Base-by-base conservation (phyloP, 495 filamentous ascomycete species). In the Cladorrhinum samala region DNA sequence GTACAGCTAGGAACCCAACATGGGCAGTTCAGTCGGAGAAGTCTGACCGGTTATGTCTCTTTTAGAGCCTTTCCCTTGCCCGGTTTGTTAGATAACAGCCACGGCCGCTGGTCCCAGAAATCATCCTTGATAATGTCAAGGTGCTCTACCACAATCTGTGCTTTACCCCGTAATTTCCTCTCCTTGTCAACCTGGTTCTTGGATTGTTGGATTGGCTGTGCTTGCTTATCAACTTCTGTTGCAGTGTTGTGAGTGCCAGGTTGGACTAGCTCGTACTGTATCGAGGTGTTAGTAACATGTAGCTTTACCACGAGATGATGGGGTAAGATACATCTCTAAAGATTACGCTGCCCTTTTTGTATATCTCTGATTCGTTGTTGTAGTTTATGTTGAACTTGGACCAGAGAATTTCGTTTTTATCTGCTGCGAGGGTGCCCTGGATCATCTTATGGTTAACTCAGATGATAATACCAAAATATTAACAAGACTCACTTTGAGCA, bases 381-480 rank as follows among this genome's bases (percentile, higher is more conserved):
- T 98, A 98, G 64, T 98, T 98, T 58, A 96, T 92, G 2, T 81
- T 78, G 66, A 95, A 96, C 27, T 78, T 78, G 9, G 85, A 88
- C 67, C 93, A 98, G 2, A 98, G 77, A 25, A 98, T 91, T 70
- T 98, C 93, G 52, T 98, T 93, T 73, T 98, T 98, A 58, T 96
- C 89, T 2, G 81, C 74, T 0, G 92, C 79, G 1, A 89, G 66
- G 0, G 92, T 94, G 2, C 91, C 91, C 84, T 85, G 82, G 23
- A 97, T 75, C 46, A 78, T 79, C 60, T 84, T 77, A n/a, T n/a
- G n/a, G n/a, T n/a, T n/a, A n/a, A n/a, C n/a, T n/a, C n/a, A n/a
- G n/a, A n/a, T n/a, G n/a, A n/a, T n/a, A n/a, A n/a, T n/a, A n/a
- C n/a, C n/a, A n/a, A n/a, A n/a, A n/a, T n/a, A n/a, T n/a, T n/a